Conservation (phyloP, 148 eudicot genomes). For the Oxyria digyna region DNA sequence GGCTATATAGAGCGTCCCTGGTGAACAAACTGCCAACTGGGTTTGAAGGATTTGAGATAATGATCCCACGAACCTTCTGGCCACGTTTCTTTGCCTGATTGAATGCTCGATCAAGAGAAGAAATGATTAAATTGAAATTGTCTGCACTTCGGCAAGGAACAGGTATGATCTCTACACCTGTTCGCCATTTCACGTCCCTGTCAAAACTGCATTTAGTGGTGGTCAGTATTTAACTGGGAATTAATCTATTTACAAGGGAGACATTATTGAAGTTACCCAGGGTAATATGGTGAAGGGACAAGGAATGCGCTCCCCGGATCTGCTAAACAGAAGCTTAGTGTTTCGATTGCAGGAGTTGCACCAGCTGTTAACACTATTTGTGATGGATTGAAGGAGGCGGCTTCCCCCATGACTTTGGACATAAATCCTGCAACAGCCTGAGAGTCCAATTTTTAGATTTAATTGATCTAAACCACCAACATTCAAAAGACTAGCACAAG, state of each 20-base stretch:
- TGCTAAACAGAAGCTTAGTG: conserved; percentile 78
- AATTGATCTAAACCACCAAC: background rate
- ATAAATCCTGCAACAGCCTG: conserved; percentile 82
- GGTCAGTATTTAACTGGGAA: conserved; percentile 9
- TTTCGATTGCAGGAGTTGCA: conserved; percentile 88
- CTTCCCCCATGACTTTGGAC: conserved; percentile 54
- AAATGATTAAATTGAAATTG: conserved; percentile 42
- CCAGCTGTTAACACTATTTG: conserved; percentile 70
- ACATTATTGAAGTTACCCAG: conserved; percentile 51
- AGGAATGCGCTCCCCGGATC: conserved; percentile 86
- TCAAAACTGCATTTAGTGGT: conserved; percentile 41
- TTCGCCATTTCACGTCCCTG: conserved; percentile 80
- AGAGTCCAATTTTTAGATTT: conserved; percentile 4
- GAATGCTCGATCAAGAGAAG: conserved; percentile 67
- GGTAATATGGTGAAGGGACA: conserved; percentile 83
- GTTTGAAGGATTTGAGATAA: conserved; percentile 72
- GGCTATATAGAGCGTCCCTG: conserved; percentile 48
- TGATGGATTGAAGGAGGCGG: conserved; percentile 50
- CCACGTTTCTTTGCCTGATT: conserved; percentile 84
- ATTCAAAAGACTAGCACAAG: background rate
- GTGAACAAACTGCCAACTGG: conserved; percentile 52
- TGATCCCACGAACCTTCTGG: conserved; percentile 61
- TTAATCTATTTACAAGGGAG: background rate
- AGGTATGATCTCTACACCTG: conserved; percentile 80
- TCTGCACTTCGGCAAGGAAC: conserved; percentile 93